phyloP scores from a whole-genome alignment of 2,329 filamentous ascomycete genomes.

The Pseudodiploospora longispora region DNA sequence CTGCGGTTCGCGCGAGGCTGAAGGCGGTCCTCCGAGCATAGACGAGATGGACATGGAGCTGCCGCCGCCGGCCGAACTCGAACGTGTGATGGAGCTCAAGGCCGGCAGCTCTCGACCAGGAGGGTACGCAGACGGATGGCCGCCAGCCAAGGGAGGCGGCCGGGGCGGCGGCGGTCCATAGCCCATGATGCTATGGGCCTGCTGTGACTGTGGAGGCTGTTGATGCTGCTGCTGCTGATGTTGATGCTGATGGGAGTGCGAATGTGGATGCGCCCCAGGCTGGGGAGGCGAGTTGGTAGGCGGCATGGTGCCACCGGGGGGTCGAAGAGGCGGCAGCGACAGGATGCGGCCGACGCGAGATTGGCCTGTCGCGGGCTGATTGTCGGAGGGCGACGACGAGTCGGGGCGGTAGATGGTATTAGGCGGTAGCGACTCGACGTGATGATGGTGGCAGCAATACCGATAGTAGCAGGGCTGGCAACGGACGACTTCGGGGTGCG shows the following conservation, averaged over 20 bases:
- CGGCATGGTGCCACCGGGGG: slow-evolving; percentile 36
- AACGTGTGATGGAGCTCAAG: slow-evolving; percentile 40
- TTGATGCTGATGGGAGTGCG: slow-evolving; percentile 18
- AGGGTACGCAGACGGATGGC: slow-evolving; percentile 36
- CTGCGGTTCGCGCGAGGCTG: slow-evolving; percentile 34
- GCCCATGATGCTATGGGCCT: slow-evolving; percentile 23
- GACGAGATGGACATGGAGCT: slow-evolving; percentile 56
- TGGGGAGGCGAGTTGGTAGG: slow-evolving; percentile 36
- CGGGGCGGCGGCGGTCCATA: slow-evolving; percentile 41
- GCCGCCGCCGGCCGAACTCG: slow-evolving; percentile 33
- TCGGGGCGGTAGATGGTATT: slow-evolving; percentile 33
- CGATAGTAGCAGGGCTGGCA: too few relatives aligned
- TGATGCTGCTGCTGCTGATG: slow-evolving; percentile 21
- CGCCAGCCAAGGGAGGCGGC: slow-evolving; percentile 33
- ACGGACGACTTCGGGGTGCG: too few relatives aligned
- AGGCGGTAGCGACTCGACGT: slow-evolving; percentile 28
- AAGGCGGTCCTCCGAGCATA: slow-evolving; percentile 47
- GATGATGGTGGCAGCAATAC: slow-evolving; percentile 1
- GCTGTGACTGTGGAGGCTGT: slow-evolving; percentile 18
- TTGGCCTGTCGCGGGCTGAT: slow-evolving; percentile 27
- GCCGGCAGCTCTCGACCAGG: slow-evolving; percentile 46
- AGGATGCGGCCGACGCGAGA: slow-evolving; percentile 36
- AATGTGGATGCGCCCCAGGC: slow-evolving; percentile 22
- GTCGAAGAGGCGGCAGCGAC: slow-evolving; percentile 30
- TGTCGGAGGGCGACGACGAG: slow-evolving; percentile 20